phyloP scores from a whole-genome alignment of 2,329 filamentous ascomycete species.

The Lasiodiplodia theobromae region DNA sequence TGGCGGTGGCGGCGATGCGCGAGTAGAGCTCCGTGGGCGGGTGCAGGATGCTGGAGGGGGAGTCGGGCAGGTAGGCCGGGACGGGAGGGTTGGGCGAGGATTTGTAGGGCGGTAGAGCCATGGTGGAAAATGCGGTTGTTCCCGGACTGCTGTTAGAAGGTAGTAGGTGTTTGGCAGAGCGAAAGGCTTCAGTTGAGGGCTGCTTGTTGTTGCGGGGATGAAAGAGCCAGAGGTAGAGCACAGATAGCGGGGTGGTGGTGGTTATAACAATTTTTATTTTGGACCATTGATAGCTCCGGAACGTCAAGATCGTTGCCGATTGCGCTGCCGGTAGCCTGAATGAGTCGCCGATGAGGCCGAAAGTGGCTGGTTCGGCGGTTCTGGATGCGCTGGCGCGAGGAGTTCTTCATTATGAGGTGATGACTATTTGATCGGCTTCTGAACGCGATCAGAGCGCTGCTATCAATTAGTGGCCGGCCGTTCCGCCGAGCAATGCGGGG shows the following conservation, averaged over 20 bases:
- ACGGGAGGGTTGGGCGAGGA: conserved; percentile 33
- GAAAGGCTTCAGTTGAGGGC: not conserved
- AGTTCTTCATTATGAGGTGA: not conserved
- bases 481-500: not conserved
- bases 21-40: conserved; percentile 43
- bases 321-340: not conserved
- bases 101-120: conserved; percentile 7
- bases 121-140: not conserved
- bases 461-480: conserved; percentile 13
- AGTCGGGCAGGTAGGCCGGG: conserved; percentile 48
- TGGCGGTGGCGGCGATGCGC: conserved; percentile 33
- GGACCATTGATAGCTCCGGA: not conserved
- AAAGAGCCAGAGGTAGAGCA: not conserved
- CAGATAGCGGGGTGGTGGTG: not conserved
- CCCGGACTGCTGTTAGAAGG: not conserved
- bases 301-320: conserved; percentile 1
- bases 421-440: conserved; percentile 20
- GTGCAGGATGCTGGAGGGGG: conserved; percentile 39
- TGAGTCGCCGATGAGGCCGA: not conserved
- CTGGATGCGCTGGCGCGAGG: conserved; percentile 3
- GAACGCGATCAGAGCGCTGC: conserved; percentile 16
- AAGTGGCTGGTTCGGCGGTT: not conserved
- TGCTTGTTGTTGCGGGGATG: no score
- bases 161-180: not conserved
- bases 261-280: not conserved